Percentiles rank a stretch among this genome's conserved stretches.
phyloP scores from a whole-genome alignment of 805 yeast genomes.

The Pichia ethanolica region DNA sequence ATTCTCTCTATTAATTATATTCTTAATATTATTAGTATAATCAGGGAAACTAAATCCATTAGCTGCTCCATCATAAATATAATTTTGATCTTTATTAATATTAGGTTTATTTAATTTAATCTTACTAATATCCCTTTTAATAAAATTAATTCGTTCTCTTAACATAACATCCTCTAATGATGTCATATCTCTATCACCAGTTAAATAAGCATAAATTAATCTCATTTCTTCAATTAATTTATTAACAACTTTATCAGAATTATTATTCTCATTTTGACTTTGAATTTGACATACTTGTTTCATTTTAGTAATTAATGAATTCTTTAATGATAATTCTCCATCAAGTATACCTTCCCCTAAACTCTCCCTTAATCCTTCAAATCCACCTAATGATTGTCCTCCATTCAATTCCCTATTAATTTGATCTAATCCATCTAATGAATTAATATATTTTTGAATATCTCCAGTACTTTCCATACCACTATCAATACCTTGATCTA shows the following conservation, averaged over 20 bases:
- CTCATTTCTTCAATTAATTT: neutral
- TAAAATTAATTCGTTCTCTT: slow-evolving; percentile 33
- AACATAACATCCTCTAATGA: slow-evolving; percentile 31
- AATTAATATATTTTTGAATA: slow-evolving; percentile 36
- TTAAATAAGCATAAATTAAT: slow-evolving; percentile 35
- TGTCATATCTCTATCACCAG: slow-evolving; percentile 17
- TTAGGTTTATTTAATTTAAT: slow-evolving; percentile 33
- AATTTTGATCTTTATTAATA: slow-evolving; percentile 24
- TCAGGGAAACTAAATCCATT: slow-evolving; percentile 12
- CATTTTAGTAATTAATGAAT: slow-evolving; percentile 41
- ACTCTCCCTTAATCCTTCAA: slow-evolving; percentile 60
- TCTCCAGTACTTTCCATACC: slow-evolving; percentile 24
- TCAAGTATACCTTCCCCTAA: slow-evolving; percentile 47
- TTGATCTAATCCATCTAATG: slow-evolving; percentile 30
- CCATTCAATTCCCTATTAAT: slow-evolving; percentile 12
- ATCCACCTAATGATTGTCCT: slow-evolving; percentile 34
- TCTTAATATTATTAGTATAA: slow-evolving; percentile 12
- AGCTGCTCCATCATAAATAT: slow-evolving; percentile 23
- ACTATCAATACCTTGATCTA: slow-evolving; percentile 20
- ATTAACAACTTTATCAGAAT: neutral
- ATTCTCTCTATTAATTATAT: slow-evolving; percentile 15
- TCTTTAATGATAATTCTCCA: slow-evolving; percentile 48
- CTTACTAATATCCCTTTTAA: slow-evolving; percentile 34
- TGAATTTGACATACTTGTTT: slow-evolving; percentile 20
- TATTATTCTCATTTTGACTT: neutral